Conservation (phyloP, 768 basidiomycete species). For the Gymnopilus dilepis region DNA sequence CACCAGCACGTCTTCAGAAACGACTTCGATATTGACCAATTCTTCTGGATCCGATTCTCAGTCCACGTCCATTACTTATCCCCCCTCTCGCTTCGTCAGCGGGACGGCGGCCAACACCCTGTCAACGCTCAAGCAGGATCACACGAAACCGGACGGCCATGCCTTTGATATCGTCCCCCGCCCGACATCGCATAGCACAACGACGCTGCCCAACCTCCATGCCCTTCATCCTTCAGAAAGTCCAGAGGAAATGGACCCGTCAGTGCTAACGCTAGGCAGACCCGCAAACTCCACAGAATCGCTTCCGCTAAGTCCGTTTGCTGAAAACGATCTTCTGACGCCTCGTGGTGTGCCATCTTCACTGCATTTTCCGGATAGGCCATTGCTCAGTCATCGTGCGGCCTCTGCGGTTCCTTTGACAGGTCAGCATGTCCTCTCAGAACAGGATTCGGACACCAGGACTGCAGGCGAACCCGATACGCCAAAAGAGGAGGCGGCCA, state of each 20-base stretch:
- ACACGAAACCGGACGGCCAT: constrained; percentile 26
- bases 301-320: constrained; percentile 43
- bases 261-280: constrained; percentile 76
- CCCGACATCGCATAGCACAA: constrained; percentile 37
- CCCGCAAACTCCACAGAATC: constrained; percentile 81
- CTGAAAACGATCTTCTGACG: constrained; percentile 37
- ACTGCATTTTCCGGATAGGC: constrained; percentile 20
- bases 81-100: constrained; percentile 49
- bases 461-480: constrained; percentile 3
- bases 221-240: constrained; percentile 43
- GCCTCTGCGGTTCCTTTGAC: constrained; percentile 13
- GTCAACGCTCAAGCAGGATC: constrained; percentile 33
- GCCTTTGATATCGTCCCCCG: constrained; percentile 18
- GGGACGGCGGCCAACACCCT: constrained; percentile 27
- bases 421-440: background rate
- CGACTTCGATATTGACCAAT: constrained; percentile 49
- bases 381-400: constrained; percentile 10
- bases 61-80: constrained; percentile 54
- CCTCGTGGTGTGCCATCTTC: constrained; percentile 33
- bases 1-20: constrained; percentile 46
- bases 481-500: background rate
- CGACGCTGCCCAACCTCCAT: constrained; percentile 39
- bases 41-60: constrained; percentile 45
- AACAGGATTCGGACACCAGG: constrained; percentile 6
- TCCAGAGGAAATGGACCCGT: constrained; percentile 68